A percentile compares a stretch with the other conserved stretches of the same genome.
Evolutionary conservation across 805 yeast species (phyloP).

Genomic region (Sungouiella blattae): DNA sequence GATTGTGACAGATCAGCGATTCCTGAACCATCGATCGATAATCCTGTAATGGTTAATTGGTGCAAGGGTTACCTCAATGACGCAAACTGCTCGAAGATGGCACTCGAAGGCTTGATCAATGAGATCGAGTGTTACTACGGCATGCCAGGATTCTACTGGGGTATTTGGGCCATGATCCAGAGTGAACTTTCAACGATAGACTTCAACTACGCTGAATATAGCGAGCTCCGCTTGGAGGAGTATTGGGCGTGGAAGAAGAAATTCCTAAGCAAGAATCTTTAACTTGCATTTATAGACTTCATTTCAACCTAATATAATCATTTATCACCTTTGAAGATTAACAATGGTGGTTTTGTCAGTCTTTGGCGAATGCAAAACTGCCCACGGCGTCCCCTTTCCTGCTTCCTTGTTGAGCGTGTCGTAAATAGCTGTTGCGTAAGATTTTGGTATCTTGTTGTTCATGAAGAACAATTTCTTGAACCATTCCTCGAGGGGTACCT

Average conservation of each 20-base stretch:
- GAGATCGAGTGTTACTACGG: constrained; percentile 68
- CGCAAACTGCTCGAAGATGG: constrained; percentile 21
- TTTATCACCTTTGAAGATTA: constrained; percentile 19
- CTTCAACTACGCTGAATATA: constrained; percentile 63
- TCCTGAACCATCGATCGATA: constrained; percentile 46
- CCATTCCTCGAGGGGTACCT: constrained; percentile 72
- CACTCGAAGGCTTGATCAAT: constrained; percentile 44
- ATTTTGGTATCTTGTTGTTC: constrained; percentile 71
- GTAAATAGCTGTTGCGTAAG: constrained; percentile 72
- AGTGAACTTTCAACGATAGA: constrained; percentile 65
- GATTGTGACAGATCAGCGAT: constrained; percentile 61
- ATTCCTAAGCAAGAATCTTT: constrained; percentile 4
- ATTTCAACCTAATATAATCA: neutral
- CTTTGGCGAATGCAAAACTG: constrained; percentile 73
- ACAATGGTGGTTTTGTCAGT: constrained; percentile 56
- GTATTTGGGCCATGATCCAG: constrained; percentile 79
- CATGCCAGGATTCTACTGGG: constrained; percentile 83
- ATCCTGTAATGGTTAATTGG: constrained; percentile 54
- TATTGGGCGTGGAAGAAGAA: constrained; percentile 64
- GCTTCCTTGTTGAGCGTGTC: constrained; percentile 72
- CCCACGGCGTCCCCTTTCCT: constrained; percentile 68
- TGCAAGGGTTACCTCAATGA: constrained; percentile 50
- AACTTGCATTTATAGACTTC: too few species aligned
- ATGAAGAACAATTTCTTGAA: constrained; percentile 78
- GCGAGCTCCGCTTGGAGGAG: constrained; percentile 57